Conservation (phyloP, 441 rosid genomes). For the Pelargonium citronellum region DNA sequence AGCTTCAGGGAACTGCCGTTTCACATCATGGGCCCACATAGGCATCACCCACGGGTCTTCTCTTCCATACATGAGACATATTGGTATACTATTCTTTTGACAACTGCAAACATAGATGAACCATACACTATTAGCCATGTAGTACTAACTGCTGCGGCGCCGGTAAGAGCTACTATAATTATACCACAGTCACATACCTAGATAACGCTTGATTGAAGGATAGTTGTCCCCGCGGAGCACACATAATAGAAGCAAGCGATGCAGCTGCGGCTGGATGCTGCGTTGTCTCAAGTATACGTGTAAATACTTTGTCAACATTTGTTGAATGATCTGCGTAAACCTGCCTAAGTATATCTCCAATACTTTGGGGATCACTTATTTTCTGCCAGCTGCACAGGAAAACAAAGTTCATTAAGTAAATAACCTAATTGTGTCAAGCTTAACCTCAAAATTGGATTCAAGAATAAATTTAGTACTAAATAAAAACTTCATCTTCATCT, state of each 20-base stretch:
- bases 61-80: constrained; percentile 85
- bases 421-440: not conserved
- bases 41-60: constrained; percentile 98
- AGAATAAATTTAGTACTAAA: not conserved
- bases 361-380: constrained; percentile 76
- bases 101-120: constrained; percentile 43
- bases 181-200: constrained; percentile 34
- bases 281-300: constrained; percentile 63
- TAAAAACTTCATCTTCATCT: not conserved
- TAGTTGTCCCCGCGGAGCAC: constrained; percentile 70
- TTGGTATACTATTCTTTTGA: constrained; percentile 41
- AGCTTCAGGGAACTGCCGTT: constrained; percentile 62
- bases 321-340: constrained; percentile 85
- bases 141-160: not conserved
- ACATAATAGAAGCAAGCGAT: constrained; percentile 83
- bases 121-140: not conserved
- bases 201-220: constrained; percentile 70
- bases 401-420: constrained; percentile 4
- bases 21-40: constrained; percentile 73
- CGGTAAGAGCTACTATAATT: not conserved
- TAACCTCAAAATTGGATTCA: not conserved
- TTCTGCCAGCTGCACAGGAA: constrained; percentile 56
- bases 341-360: constrained; percentile 72
- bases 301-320: constrained; percentile 65
- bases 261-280: constrained; percentile 97